Evolutionary conservation across 208 protist genomes (phyloP).

Genomic region (Wallacemonas sp.): DNA sequence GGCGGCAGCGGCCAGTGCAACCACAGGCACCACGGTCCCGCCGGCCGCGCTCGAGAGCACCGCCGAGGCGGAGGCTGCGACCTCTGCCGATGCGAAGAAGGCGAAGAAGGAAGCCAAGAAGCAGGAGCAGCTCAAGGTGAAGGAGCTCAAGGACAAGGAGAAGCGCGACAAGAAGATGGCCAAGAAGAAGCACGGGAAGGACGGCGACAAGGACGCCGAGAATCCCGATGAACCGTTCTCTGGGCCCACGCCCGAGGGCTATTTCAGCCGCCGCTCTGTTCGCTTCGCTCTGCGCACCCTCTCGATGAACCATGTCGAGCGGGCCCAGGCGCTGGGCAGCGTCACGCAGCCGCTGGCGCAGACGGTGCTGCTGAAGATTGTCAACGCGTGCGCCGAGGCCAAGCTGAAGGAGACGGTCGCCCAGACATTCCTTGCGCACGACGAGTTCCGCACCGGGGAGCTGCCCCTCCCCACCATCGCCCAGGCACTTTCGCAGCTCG

Average conservation of each 20-base stretch:
- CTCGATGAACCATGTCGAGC: constrained; percentile 39
- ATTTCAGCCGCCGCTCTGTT: constrained; percentile 45
- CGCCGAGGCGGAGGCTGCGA: not conserved
- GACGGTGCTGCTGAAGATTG: constrained; percentile 31
- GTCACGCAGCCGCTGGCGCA: constrained; percentile 32
- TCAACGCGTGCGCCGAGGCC: constrained; percentile 40
- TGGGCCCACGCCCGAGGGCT: constrained; percentile 33
- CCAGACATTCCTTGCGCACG: constrained; percentile 56
- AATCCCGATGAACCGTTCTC: not conserved
- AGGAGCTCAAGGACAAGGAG: not conserved
- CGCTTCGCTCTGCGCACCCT: constrained; percentile 46
- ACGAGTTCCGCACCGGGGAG: constrained; percentile 64
- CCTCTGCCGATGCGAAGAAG: not conserved
- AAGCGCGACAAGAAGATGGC: constrained; percentile 1
- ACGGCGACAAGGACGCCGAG: constrained; percentile 14
- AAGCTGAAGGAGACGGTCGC: constrained; percentile 43
- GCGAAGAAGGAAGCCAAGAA: constrained; percentile 13
- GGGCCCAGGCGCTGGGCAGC: constrained; percentile 31
- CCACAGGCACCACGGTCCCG: not conserved
- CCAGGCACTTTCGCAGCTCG: constrained; percentile 47
- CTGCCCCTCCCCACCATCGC: constrained; percentile 45
- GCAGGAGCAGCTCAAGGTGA: not conserved
- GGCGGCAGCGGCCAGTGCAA: not conserved
- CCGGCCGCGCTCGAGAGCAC: not conserved
- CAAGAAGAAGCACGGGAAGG: not conserved